These are phyloP conservation scores for Boehmeria nivea DNA, from an alignment of 306 rosid genomes.

Conservation along the genomic window DNA sequence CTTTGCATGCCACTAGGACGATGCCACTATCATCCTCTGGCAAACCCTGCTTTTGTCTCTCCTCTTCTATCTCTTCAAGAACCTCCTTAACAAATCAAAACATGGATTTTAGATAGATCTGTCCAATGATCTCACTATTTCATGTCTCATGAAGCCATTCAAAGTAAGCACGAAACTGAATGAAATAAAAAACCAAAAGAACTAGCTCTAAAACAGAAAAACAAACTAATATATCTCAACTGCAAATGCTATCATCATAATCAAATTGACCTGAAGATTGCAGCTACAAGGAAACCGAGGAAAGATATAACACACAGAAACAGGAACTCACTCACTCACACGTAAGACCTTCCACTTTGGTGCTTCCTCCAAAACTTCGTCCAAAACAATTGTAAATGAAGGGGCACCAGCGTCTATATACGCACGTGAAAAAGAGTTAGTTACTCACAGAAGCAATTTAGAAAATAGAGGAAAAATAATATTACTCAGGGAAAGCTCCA, in stretches of 20 bases:
- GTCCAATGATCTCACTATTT: constrained; percentile 15
- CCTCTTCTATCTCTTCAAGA: constrained; percentile 94
- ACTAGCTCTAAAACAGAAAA: constrained; percentile 4
- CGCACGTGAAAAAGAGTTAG: constrained; percentile 11
- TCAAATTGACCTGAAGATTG: neutral
- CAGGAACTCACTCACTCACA: constrained; percentile 98
- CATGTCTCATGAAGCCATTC: constrained; percentile 15
- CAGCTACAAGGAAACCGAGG: constrained; percentile 21
- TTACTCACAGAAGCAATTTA: neutral
- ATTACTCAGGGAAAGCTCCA: too few relatives aligned
- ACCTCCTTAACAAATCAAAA: constrained; percentile 50
- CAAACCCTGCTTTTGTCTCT: constrained; percentile 43
- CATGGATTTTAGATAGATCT: constrained; percentile 21
- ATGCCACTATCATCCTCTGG: constrained; percentile 47
- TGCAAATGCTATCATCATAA: neutral
- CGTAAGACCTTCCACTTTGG: constrained; percentile 99
- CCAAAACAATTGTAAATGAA: constrained; percentile 45
- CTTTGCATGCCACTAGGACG: constrained; percentile 91
- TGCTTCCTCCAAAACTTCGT: constrained; percentile 93
- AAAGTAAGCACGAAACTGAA: constrained; percentile 11
- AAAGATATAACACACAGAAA: constrained; percentile 28
- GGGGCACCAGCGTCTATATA: constrained; percentile 46
- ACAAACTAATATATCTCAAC: neutral
- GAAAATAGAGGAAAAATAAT: neutral
- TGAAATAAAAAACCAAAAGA: constrained; percentile 9